phyloP scores from a whole-genome alignment of 1,284 basidiomycete species.

The Mycosarcoma maydis region DNA sequence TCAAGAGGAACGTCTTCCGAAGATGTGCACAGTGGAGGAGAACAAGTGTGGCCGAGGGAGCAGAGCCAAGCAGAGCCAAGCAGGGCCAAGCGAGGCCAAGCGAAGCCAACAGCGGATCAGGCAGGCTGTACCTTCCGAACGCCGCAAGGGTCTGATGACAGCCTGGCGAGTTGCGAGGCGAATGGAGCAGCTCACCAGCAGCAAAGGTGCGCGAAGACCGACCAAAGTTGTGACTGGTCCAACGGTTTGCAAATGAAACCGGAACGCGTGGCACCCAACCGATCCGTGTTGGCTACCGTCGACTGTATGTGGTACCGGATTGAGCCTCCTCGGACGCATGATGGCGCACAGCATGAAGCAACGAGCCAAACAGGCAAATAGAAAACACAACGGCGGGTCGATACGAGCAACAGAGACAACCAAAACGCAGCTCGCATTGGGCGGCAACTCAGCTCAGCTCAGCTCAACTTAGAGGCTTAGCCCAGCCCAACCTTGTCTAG shows the following conservation, averaged over 20 bases:
- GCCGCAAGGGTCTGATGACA: too few species aligned
- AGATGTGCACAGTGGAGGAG: constrained; percentile 13
- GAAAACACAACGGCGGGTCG: neutral
- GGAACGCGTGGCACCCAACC: too few species aligned
- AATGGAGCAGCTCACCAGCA: too few species aligned
- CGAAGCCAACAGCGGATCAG: too few species aligned
- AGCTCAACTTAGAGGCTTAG: neutral
- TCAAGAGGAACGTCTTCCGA: constrained; percentile 25
- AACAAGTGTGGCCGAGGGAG: too few species aligned
- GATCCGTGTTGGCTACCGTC: neutral
- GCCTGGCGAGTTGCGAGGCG: too few species aligned
- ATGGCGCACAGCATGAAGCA: neutral
- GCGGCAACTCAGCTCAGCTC: neutral
- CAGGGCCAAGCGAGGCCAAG: too few species aligned
- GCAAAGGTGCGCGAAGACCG: too few species aligned
- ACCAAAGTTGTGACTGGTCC: too few species aligned
- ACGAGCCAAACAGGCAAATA: neutral
- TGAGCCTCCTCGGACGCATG: neutral
- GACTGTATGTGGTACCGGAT: neutral
- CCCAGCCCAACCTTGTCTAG: neutral
- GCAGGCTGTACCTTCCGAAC: too few species aligned
- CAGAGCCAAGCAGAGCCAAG: too few species aligned
- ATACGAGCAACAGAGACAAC: neutral
- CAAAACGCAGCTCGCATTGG: neutral
- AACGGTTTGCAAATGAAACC: too few species aligned